Evolutionary conservation across 176 grass and related monocot species (phyloP).

Genomic region (Olyra latifolia): DNA sequence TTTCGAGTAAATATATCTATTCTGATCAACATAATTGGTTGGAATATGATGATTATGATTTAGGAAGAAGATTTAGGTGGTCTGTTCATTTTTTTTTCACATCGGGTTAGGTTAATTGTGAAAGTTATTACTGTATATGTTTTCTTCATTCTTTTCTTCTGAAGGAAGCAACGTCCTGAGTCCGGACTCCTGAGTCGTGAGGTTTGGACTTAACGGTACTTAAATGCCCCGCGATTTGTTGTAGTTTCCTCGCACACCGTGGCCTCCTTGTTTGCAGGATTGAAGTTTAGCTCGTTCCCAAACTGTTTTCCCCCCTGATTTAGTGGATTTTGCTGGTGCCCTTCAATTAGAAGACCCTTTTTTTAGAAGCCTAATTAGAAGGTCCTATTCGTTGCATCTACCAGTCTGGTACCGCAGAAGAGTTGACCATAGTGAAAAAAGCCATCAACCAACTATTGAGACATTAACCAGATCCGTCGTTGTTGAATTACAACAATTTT

Average conservation of each 20-base stretch:
- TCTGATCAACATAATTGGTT: background rate
- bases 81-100: background rate
- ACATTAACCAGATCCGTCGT: background rate
- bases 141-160: constrained; percentile 41
- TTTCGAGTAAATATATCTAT: background rate
- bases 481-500: background rate
- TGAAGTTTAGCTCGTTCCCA: constrained; percentile 12
- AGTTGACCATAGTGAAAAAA: background rate
- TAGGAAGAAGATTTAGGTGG: background rate
- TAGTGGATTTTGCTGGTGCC: background rate
- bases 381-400: constrained; percentile 7
- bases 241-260: background rate
- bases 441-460: background rate
- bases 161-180: constrained; percentile 44
- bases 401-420: background rate
- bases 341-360: no score
- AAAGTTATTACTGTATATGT: background rate
- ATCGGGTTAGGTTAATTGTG: background rate
- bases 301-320: background rate
- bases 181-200: constrained; percentile 1
- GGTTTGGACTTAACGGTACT: background rate
- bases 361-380: no score
- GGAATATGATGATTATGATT: background rate
- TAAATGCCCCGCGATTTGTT: background rate
- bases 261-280: constrained; percentile 24